These are phyloP conservation scores for Eimeria necatrix DNA, from an alignment of 169 alveolate species.

Conservation along the genomic window DNA sequence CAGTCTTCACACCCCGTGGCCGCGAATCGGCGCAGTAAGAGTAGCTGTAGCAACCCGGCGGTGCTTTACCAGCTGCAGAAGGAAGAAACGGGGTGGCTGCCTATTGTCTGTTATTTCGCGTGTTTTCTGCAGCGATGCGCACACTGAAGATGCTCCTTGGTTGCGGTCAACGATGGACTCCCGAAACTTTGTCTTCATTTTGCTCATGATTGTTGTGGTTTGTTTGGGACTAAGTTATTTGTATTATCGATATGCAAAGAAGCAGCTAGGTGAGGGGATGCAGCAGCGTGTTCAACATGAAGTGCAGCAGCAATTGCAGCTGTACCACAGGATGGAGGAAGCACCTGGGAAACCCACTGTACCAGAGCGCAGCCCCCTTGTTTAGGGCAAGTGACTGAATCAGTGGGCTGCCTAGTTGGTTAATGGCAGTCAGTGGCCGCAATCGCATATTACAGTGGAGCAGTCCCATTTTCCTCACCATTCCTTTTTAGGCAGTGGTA, in stretches of 20 bases:
- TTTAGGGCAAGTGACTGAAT: neutral
- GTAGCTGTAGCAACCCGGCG: neutral
- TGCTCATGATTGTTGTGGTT: constrained; percentile 58
- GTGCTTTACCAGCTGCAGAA: neutral
- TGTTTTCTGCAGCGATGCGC: constrained; percentile 71
- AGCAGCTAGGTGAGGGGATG: constrained; percentile 58
- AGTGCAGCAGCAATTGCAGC: constrained; percentile 78
- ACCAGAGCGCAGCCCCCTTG: constrained; percentile 65
- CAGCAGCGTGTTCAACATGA: constrained; percentile 68
- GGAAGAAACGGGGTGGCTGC: neutral
- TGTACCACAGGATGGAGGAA: constrained; percentile 70
- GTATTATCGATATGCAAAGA: constrained; percentile 67
- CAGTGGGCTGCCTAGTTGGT: neutral
- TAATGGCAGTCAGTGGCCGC: neutral
- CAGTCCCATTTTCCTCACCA: too few relatives aligned
- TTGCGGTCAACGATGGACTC: constrained; percentile 66
- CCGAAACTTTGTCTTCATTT: constrained; percentile 42
- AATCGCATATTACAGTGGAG: too few relatives aligned
- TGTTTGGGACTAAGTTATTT: constrained; percentile 40
- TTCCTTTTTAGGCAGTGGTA: too few relatives aligned
- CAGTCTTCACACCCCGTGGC: neutral
- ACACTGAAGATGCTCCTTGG: constrained; percentile 76
- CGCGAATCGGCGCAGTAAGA: constrained; percentile 8
- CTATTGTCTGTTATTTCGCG: neutral
- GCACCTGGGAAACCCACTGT: constrained; percentile 47